These are phyloP conservation scores for Russula virescens DNA, from an alignment of 768 basidiomycete species.

Conservation along the genomic window DNA sequence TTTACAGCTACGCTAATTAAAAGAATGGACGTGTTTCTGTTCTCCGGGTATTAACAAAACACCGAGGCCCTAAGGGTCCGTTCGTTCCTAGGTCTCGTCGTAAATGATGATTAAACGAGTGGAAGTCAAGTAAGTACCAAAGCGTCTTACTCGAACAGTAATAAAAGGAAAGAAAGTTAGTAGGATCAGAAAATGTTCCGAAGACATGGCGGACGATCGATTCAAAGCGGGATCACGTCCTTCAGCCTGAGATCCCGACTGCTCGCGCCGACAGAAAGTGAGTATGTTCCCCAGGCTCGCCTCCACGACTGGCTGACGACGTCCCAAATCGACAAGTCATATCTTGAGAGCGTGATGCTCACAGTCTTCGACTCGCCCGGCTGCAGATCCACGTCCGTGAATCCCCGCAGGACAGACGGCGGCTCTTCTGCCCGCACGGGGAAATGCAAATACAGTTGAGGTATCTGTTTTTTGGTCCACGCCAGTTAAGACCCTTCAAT, in stretches of 20 bases:
- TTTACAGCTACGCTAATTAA: too few species aligned
- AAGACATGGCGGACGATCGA: too few species aligned
- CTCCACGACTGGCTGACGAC: constrained; percentile 34
- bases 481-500: background rate
- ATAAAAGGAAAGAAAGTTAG: too few species aligned
- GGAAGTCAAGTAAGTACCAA: too few species aligned
- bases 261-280: constrained; percentile 30
- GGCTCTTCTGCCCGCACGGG: constrained; percentile 60
- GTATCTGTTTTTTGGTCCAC: constrained; percentile 39
- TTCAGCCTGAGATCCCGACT: constrained; percentile 20
- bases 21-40: too few species aligned
- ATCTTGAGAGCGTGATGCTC: constrained; percentile 24
- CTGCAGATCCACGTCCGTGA: constrained; percentile 25
- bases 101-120: too few species aligned
- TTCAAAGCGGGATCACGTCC: background rate
- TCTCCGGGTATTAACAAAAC: too few species aligned
- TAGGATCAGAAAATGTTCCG: too few species aligned
- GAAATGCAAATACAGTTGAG: constrained; percentile 72
- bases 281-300: constrained; percentile 30
- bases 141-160: too few species aligned
- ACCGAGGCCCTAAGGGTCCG: too few species aligned
- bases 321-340: constrained; percentile 32
- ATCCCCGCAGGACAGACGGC: constrained; percentile 49
- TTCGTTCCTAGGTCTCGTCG: too few species aligned
- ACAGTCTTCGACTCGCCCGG: constrained; percentile 25